phyloP scores from a whole-genome alignment of 2,329 filamentous ascomycete genomes.

The Hymenoscyphus salicellus region DNA sequence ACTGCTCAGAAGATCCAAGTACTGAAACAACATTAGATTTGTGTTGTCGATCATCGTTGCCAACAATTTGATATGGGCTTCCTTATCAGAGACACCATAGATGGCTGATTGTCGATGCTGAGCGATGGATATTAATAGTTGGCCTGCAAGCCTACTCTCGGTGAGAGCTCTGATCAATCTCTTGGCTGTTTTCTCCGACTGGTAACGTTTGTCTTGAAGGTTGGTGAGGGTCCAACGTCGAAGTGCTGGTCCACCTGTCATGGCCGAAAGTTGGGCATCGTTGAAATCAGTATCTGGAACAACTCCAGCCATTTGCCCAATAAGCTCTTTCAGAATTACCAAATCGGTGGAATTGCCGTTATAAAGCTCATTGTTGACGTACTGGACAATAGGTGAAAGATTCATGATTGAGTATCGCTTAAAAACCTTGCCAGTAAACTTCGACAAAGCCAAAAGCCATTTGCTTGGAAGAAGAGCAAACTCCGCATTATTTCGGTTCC shows the following conservation, averaged over 20 bases:
- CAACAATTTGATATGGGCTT: constrained; percentile 83
- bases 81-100: constrained; percentile 66
- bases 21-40: constrained; percentile 80
- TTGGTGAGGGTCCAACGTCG: constrained; percentile 77
- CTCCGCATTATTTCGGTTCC: constrained; percentile 60
- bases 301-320: constrained; percentile 91
- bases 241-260: constrained; percentile 80
- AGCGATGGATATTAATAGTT: constrained; percentile 83
- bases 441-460: constrained; percentile 86
- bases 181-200: constrained; percentile 69
- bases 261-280: constrained; percentile 79
- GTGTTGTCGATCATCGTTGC: constrained; percentile 88
- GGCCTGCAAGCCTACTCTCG: constrained; percentile 73
- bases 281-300: constrained; percentile 84
- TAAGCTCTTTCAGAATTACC: constrained; percentile 85
- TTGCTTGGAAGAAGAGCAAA: constrained; percentile 74
- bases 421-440: constrained; percentile 89
- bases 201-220: constrained; percentile 77
- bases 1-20: constrained; percentile 80
- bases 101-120: constrained; percentile 87
- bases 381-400: constrained; percentile 80
- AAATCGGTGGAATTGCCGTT: constrained; percentile 84
- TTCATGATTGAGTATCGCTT: constrained; percentile 82
- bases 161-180: constrained; percentile 77
- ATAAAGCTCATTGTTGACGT: constrained; percentile 80